Percentiles rank a stretch among this genome's conserved stretches.
Conservation (phyloP, 164 flowering plant species). For the Vitis vinifera region ASM3070453v1 NC_081805.1:1095001-1095500, state of each 20-base stretch:
- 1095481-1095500: background rate
- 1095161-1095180: background rate
- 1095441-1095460: conserved; percentile 10
- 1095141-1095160: background rate
- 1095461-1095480: background rate
- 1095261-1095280: too few relatives aligned
- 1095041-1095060: too few relatives aligned
- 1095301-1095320: too few relatives aligned
- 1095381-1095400: too few relatives aligned
- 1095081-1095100: too few relatives aligned
- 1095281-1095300: too few relatives aligned
- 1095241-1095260: background rate
- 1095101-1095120: background rate
- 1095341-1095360: background rate
- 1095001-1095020: too few relatives aligned
- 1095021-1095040: too few relatives aligned
- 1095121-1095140: background rate
- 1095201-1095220: background rate
- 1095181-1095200: background rate
- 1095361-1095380: background rate
- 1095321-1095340: background rate
- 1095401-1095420: too few relatives aligned
- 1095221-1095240: conserved; percentile 7
- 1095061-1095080: too few relatives aligned
- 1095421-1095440: background rate